phyloP scores from a whole-genome alignment of 306 rosid species.

The Fragaria ananassa region DNA sequence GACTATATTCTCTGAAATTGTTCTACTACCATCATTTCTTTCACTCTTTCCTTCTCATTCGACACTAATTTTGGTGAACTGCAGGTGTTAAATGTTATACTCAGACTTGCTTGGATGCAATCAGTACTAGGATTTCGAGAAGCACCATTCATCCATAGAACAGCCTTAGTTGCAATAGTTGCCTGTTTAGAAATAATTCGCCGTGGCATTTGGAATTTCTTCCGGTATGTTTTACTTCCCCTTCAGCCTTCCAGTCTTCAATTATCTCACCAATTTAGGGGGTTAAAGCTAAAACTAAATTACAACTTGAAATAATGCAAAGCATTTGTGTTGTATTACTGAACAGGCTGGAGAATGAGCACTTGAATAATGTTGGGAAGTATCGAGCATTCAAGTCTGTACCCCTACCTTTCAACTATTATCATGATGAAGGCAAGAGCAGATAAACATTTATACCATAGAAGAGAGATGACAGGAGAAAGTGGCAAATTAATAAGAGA shows the following conservation, averaged over 20 bases:
- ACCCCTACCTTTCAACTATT: constrained; percentile 63
- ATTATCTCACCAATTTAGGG: background rate
- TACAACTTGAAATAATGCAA: background rate
- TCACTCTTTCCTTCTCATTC: background rate
- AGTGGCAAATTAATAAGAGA: background rate
- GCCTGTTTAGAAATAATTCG: constrained; percentile 75
- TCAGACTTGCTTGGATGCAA: constrained; percentile 76
- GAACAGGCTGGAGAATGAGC: constrained; percentile 60
- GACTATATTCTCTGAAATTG: background rate
- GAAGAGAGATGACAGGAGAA: background rate
- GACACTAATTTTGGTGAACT: constrained; percentile 7
- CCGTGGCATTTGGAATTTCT: constrained; percentile 87
- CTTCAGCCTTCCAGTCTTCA: background rate
- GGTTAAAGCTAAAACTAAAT: background rate
- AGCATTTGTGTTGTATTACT: constrained; percentile 15
- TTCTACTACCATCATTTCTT: background rate
- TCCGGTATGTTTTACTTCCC: constrained; percentile 44
- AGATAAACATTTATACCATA: background rate
- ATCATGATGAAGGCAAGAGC: constrained; percentile 30
- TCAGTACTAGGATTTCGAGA: constrained; percentile 53
- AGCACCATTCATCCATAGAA: constrained; percentile 55
- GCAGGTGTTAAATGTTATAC: constrained; percentile 64
- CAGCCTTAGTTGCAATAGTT: constrained; percentile 54
- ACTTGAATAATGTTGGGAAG: constrained; percentile 74
- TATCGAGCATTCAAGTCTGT: constrained; percentile 71